Evolutionary conservation across 2,329 filamentous ascomycete species (phyloP).

Genomic region (Blumeriella jaapii): DNA sequence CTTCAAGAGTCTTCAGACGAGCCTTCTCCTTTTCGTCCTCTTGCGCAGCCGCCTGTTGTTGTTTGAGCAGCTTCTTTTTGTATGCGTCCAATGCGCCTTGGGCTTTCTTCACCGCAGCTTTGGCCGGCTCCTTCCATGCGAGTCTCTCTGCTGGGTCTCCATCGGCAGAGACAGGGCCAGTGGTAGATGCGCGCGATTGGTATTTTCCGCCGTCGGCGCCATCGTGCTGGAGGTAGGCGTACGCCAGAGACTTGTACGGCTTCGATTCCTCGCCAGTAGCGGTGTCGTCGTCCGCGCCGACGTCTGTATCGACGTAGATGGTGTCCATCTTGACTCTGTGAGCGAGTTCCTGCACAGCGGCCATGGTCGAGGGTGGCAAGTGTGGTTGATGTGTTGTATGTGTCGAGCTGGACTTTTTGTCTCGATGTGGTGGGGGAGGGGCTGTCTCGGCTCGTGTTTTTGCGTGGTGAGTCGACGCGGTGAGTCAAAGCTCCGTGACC

Average conservation of each 20-base stretch:
- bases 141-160: conserved; percentile 53
- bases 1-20: conserved; percentile 58
- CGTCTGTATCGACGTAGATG: conserved; percentile 72
- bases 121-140: conserved; percentile 72
- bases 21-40: conserved; percentile 64
- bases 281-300: conserved; percentile 57
- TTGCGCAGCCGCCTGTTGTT: conserved; percentile 58
- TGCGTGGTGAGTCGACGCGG: conserved; percentile 12
- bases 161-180: conserved; percentile 45
- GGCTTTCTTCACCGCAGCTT: conserved; percentile 78
- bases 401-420: conserved; percentile 2
- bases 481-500: conserved; percentile 12
- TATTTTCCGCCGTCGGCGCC: conserved; percentile 47
- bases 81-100: conserved; percentile 61
- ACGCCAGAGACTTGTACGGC: conserved; percentile 72
- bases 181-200: conserved; percentile 55
- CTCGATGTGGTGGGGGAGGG: conserved; percentile 9
- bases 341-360: conserved; percentile 36
- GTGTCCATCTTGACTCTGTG: conserved; percentile 37
- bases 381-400: conserved; percentile 2
- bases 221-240: conserved; percentile 61
- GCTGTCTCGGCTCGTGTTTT: too few species aligned
- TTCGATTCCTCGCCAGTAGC: conserved; percentile 58
- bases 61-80: conserved; percentile 77
- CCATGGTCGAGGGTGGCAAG: conserved; percentile 16